Evolutionary conservation across 2,329 filamentous ascomycete genomes (phyloP).

Genomic region (Endothia cerciana): DNA sequence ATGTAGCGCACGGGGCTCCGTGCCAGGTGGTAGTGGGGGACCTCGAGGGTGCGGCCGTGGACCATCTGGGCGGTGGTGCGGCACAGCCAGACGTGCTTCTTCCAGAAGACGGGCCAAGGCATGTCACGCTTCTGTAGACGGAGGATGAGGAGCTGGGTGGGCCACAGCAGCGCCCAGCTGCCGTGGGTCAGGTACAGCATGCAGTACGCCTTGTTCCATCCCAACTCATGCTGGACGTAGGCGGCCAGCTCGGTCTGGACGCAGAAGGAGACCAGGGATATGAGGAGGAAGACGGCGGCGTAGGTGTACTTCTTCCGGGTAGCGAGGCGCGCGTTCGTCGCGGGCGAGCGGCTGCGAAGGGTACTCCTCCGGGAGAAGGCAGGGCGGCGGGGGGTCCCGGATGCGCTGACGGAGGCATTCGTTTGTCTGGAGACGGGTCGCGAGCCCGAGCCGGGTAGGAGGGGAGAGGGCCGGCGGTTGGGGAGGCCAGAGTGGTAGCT

Average conservation of each 20-base stretch:
- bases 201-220: conserved; percentile 98
- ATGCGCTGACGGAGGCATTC: conserved; percentile 34
- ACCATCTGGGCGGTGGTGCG: conserved; percentile 76
- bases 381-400: conserved; percentile 38
- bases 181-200: conserved; percentile 99
- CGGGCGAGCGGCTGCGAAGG: conserved; percentile 79
- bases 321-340: conserved; percentile 62
- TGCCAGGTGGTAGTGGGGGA: conserved; percentile 50
- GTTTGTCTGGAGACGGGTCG: conserved; percentile 25
- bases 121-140: conserved; percentile 77
- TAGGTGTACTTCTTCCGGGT: conserved; percentile 85
- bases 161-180: conserved; percentile 91
- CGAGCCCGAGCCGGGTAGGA: conserved; percentile 15
- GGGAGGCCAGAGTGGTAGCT: conserved; percentile 21
- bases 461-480: conserved; percentile 18
- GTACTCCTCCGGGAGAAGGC: conserved; percentile 62
- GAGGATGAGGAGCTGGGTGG: conserved; percentile 77
- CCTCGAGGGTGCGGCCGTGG: conserved; percentile 73
- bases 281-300: conserved; percentile 78
- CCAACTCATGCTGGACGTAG: conserved; percentile 88
- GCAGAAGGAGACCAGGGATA: conserved; percentile 87
- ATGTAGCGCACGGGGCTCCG: conserved; percentile 67
- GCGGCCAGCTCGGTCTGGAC: conserved; percentile 95
- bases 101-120: conserved; percentile 87
- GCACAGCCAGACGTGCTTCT: conserved; percentile 57